Conservation (phyloP, 768 basidiomycete genomes). For the Amanita thiersii region DNA sequence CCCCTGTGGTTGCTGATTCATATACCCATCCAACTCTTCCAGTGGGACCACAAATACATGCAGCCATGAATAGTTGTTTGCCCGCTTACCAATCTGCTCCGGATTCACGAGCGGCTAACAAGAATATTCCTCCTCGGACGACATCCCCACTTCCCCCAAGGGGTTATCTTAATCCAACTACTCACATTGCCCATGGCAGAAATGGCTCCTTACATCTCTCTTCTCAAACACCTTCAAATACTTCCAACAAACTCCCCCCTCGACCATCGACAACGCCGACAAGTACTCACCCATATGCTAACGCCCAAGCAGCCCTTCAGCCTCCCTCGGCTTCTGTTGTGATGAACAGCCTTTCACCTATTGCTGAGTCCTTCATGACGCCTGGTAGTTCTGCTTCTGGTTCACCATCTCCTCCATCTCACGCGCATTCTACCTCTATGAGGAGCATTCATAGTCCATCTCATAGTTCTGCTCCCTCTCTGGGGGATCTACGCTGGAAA, state of each 20-base stretch:
- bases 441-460: constrained; percentile 8
- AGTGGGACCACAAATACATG: constrained; percentile 26
- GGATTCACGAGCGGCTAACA: constrained; percentile 16
- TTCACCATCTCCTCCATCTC: constrained; percentile 42
- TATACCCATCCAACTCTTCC: constrained; percentile 37
- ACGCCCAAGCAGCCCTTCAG: constrained; percentile 36
- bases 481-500: constrained; percentile 77
- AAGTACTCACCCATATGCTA: constrained; percentile 53
- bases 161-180: constrained; percentile 9
- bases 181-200: constrained; percentile 34
- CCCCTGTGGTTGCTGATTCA: constrained; percentile 51
- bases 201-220: constrained; percentile 43
- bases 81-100: constrained; percentile 1
- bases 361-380: constrained; percentile 53
- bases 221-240: constrained; percentile 26
- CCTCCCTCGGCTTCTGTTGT: constrained; percentile 23
- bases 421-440: constrained; percentile 30
- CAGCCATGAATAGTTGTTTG: not conserved
- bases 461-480: constrained; percentile 36
- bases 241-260: constrained; percentile 34
- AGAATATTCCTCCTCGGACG: constrained; percentile 32
- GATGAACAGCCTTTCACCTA: constrained; percentile 54
- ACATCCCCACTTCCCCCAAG: constrained; percentile 33
- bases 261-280: constrained; percentile 33
- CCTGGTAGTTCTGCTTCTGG: constrained; percentile 22